Conservation (phyloP, 176 grass and related monocot species). For the Cymbopogon citratus region DNA sequence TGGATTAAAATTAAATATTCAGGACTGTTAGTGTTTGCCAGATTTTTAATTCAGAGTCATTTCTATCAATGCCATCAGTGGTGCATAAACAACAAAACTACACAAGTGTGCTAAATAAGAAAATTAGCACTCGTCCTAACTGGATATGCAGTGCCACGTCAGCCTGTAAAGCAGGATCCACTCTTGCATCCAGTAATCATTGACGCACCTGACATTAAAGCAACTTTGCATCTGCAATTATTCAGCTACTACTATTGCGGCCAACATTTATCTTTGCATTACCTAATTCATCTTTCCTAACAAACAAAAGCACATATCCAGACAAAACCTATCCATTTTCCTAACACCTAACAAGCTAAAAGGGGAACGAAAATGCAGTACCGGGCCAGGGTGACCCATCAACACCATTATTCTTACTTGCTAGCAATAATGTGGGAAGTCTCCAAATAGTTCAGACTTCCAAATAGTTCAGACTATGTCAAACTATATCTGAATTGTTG, state of each 20-base stretch:
- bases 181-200: slow-evolving; percentile 22
- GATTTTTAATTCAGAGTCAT: not conserved
- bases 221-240: slow-evolving; percentile 51
- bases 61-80: slow-evolving; percentile 9
- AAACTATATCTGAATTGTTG: not conserved
- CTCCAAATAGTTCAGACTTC: not conserved
- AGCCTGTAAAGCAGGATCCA: slow-evolving; percentile 4
- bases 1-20: not conserved
- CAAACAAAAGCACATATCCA: slow-evolving; percentile 32
- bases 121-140: not conserved
- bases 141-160: not conserved
- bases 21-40: not conserved
- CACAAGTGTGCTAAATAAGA: not conserved
- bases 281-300: slow-evolving; percentile 28
- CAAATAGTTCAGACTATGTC: not conserved
- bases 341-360: slow-evolving; percentile 27
- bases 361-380: not conserved
- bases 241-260: slow-evolving; percentile 34
- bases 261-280: slow-evolving; percentile 15
- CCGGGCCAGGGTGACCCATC: slow-evolving; percentile 19
- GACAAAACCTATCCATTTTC: slow-evolving; percentile 27
- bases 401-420: slow-evolving; percentile 2
- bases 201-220: slow-evolving; percentile 23
- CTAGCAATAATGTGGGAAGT: slow-evolving; percentile 18
- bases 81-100: not conserved